These are phyloP conservation scores for Mucor sp. DNA, from an alignment of 371 early-diverging fungal genomes.

Conservation along the genomic window DNA sequence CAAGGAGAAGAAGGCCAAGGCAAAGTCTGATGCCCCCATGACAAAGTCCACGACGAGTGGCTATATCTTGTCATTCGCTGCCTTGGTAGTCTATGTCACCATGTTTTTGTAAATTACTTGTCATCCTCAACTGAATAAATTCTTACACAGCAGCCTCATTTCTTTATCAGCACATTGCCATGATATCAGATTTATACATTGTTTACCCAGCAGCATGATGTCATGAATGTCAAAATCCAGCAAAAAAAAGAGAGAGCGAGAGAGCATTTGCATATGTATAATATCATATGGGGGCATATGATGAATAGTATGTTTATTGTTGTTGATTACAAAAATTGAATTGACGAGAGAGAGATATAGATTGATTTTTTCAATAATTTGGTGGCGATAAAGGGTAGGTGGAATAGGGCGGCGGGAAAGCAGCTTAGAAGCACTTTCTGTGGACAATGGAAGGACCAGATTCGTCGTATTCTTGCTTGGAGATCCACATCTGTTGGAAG, in stretches of 20 bases:
- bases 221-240: no score
- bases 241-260: no score
- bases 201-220: no score
- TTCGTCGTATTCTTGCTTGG: slow-evolving; percentile 98
- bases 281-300: neutral
- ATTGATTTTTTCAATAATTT: neutral
- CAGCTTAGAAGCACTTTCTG: slow-evolving; percentile 96
- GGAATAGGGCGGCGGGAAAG: neutral
- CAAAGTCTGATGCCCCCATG: neutral
- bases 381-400: neutral
- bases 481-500: slow-evolving; percentile 99
- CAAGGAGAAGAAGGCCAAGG: neutral
- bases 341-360: neutral
- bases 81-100: neutral
- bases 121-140: neutral
- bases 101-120: neutral
- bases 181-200: no score
- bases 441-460: slow-evolving; percentile 97
- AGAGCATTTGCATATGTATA: neutral
- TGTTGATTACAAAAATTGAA: neutral
- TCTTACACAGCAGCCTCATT: no score
- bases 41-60: neutral
- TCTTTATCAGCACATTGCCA: no score
- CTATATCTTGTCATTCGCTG: slow-evolving; percentile 1
- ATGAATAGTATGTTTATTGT: neutral